Percentiles rank a stretch among this genome's conserved stretches.
phyloP scores from a whole-genome alignment of 2,329 filamentous ascomycete species.

The Exophiala viscosa region DNA sequence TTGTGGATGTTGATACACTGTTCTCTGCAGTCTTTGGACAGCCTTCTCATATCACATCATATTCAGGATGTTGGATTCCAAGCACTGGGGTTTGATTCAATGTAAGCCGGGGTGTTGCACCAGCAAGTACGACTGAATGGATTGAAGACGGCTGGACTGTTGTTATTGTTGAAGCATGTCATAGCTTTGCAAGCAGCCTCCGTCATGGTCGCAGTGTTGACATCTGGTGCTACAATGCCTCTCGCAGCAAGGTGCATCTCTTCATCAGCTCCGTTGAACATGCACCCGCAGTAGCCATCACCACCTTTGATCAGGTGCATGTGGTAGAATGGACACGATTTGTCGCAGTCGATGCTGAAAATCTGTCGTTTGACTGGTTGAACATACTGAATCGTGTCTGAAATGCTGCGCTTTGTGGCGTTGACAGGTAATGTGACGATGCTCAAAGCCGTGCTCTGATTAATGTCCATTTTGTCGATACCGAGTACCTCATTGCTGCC shows the following conservation, averaged over 20 bases:
- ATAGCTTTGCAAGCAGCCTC: constrained; percentile 25
- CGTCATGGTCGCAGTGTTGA: constrained; percentile 23
- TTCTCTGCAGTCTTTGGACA: neutral
- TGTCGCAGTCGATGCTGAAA: constrained; percentile 15
- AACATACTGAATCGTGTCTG: constrained; percentile 4
- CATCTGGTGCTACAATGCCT: constrained; percentile 14
- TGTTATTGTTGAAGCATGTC: constrained; percentile 21
- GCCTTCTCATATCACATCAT: neutral
- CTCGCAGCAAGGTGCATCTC: constrained; percentile 5
- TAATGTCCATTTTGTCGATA: constrained; percentile 24
- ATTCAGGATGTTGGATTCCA: constrained; percentile 10
- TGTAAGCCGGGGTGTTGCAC: constrained; percentile 18
- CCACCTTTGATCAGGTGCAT: constrained; percentile 18
- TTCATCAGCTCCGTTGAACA: constrained; percentile 21
- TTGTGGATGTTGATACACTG: no score
- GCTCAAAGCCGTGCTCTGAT: constrained; percentile 16
- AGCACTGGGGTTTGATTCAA: constrained; percentile 17
- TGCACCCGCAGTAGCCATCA: constrained; percentile 23
- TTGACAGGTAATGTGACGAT: constrained; percentile 13
- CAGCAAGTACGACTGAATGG: constrained; percentile 25
- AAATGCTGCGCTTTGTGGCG: constrained; percentile 13
- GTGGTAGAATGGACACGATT: constrained; percentile 19
- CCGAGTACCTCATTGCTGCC: constrained; percentile 26
- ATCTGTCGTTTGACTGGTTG: constrained; percentile 17
- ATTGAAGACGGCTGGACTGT: constrained; percentile 23